phyloP scores from a whole-genome alignment of 306 rosid genomes.

The Cotoneaster glaucophyllus region DNA sequence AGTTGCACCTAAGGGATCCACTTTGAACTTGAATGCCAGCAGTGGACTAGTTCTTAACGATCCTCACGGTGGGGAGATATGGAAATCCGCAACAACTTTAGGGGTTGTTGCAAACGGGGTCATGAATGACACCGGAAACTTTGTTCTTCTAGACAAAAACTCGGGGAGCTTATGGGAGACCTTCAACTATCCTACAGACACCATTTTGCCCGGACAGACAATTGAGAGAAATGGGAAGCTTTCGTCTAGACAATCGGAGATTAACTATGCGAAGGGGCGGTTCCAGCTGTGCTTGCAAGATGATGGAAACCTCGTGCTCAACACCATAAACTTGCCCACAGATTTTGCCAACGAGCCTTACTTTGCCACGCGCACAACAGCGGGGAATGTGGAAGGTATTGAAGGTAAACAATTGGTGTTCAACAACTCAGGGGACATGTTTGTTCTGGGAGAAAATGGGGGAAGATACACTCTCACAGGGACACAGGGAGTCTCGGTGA shows the following conservation, averaged over 20 bases:
- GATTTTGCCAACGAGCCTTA: not conserved
- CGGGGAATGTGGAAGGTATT: not conserved
- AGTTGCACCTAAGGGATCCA: not conserved
- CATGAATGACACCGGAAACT: constrained; percentile 17
- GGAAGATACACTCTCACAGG: not conserved
- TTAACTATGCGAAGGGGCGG: constrained; percentile 33
- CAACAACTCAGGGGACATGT: constrained; percentile 28
- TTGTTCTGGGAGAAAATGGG: constrained; percentile 21
- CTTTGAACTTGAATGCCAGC: too few relatives aligned
- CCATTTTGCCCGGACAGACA: constrained; percentile 35
- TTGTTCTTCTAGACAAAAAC: not conserved
- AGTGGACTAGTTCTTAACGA: too few relatives aligned
- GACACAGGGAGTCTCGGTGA: not conserved
- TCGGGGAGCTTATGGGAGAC: constrained; percentile 26
- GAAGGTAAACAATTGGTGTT: constrained; percentile 30
- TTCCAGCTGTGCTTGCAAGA: constrained; percentile 23
- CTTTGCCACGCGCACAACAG: not conserved
- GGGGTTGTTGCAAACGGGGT: constrained; percentile 1
- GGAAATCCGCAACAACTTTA: not conserved
- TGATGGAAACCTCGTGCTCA: constrained; percentile 37
- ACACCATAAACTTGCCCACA: constrained; percentile 11
- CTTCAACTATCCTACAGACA: constrained; percentile 41
- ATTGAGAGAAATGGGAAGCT: constrained; percentile 11
- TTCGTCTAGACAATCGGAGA: constrained; percentile 9
- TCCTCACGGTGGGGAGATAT: not conserved